phyloP scores from a whole-genome alignment of 176 grass and related monocot genomes.

The Puccinellia tenuiflora region DNA sequence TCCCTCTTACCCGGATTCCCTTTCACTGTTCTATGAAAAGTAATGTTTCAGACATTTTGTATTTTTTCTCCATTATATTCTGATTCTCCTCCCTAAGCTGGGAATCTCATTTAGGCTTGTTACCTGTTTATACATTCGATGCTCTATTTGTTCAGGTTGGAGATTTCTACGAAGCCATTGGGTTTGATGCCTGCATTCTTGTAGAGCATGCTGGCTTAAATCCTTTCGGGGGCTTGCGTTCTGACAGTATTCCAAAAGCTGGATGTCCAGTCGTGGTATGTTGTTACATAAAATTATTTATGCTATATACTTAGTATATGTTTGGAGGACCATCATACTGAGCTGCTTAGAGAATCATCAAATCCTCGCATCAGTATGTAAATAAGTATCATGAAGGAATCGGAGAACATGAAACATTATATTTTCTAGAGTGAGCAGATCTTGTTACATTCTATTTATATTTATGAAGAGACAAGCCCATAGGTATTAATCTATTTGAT shows the following conservation, averaged over 20 bases:
- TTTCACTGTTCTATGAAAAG: conserved; percentile 1
- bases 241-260: conserved; percentile 94
- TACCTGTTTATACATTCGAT: neutral
- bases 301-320: conserved; percentile 10
- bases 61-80: neutral
- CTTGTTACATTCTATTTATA: neutral
- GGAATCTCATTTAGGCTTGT: neutral
- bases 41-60: neutral
- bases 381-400: neutral
- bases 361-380: neutral
- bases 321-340: neutral
- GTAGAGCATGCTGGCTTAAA: conserved; percentile 96
- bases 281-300: conserved; percentile 20
- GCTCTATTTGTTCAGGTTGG: conserved; percentile 63
- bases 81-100: neutral
- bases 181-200: conserved; percentile 97
- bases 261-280: conserved; percentile 90
- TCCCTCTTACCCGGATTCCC: neutral
- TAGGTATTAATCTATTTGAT: neutral
- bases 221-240: conserved; percentile 89
- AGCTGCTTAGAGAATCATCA: conserved; percentile 10
- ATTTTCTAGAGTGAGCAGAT: neutral
- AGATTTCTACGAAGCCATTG: conserved; percentile 93
- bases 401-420: neutral
- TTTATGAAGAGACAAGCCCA: neutral